A percentile compares a stretch with the other conserved stretches of the same genome.
Conservation (phyloP, 192 early-diverging fungal genomes). For the Obelidium mucronatum region DNA sequence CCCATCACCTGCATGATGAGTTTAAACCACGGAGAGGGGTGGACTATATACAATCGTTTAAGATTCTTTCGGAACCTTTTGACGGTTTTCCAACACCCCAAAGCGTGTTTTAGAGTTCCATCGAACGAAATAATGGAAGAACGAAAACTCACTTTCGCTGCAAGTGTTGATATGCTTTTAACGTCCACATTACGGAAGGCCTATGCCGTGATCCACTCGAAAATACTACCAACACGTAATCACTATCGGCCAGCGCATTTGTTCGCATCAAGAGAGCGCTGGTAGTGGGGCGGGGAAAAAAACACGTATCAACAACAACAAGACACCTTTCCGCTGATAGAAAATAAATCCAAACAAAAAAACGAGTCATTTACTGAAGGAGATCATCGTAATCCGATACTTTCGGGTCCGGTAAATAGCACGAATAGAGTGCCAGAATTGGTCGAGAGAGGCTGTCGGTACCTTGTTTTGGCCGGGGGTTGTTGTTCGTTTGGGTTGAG, state of each 20-base stretch:
- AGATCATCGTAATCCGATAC: slow-evolving; percentile 85
- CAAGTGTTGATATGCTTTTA: slow-evolving; percentile 83
- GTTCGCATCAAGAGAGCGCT: slow-evolving; percentile 65
- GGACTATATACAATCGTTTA: slow-evolving; percentile 90
- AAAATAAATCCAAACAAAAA: not conserved
- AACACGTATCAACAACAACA: not conserved
- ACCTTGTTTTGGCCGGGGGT: slow-evolving; percentile 58
- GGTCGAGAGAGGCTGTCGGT: slow-evolving; percentile 85
- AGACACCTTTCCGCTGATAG: not conserved
- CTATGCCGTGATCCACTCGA: slow-evolving; percentile 77
- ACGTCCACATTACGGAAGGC: slow-evolving; percentile 85
- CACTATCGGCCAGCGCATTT: slow-evolving; percentile 86
- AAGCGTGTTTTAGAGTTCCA: not conserved
- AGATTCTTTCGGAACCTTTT: slow-evolving; percentile 85
- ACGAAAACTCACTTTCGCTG: slow-evolving; percentile 69
- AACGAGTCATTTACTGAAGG: slow-evolving; percentile 71
- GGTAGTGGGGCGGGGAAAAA: not conserved
- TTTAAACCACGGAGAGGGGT: slow-evolving; percentile 85
- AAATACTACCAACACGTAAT: slow-evolving; percentile 91
- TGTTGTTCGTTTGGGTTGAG: no score
- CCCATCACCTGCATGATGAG: slow-evolving; percentile 87
- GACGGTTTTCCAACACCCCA: not conserved
- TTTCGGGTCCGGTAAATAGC: slow-evolving; percentile 86
- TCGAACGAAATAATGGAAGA: not conserved
- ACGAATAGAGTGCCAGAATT: slow-evolving; percentile 83